Conservation (phyloP, 805 yeast species). For the Lachancea lanzarotensis region DNA sequence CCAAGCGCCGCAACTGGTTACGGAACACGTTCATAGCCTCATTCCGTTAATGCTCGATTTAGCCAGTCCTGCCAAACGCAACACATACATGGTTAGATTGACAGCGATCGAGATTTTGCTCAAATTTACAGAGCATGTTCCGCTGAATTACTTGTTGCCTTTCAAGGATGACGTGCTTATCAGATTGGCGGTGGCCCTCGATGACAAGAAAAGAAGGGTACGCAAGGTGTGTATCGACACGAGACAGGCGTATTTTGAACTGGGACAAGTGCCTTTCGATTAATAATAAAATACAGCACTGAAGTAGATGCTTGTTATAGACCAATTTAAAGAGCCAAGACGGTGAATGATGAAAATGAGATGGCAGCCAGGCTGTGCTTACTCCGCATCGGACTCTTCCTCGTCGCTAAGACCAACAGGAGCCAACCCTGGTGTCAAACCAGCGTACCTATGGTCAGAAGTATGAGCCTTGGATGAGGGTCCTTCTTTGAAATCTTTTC, state of each 20-base stretch:
- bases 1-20: conserved; percentile 48
- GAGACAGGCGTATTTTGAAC: conserved; percentile 67
- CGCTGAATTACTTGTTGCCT: conserved; percentile 42
- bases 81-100: conserved; percentile 46
- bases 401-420: conserved; percentile 66
- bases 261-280: conserved; percentile 36
- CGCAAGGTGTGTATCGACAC: conserved; percentile 74
- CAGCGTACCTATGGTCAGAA: conserved; percentile 38
- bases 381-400: conserved; percentile 34
- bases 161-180: conserved; percentile 45
- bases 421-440: conserved; percentile 80
- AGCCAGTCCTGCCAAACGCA: conserved; percentile 22
- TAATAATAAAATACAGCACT: conserved; percentile 4
- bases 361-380: not conserved
- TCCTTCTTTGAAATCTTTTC: conserved; percentile 23
- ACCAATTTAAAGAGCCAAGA: not conserved
- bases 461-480: conserved; percentile 9
- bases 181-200: conserved; percentile 48
- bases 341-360: not conserved
- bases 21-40: conserved; percentile 49
- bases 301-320: not conserved
- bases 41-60: conserved; percentile 46
- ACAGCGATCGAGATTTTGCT: conserved; percentile 54
- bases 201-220: conserved; percentile 67
- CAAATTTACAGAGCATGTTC: conserved; percentile 36